phyloP scores from a whole-genome alignment of 1,284 basidiomycete species.

The Coniferiporia weirii region DNA sequence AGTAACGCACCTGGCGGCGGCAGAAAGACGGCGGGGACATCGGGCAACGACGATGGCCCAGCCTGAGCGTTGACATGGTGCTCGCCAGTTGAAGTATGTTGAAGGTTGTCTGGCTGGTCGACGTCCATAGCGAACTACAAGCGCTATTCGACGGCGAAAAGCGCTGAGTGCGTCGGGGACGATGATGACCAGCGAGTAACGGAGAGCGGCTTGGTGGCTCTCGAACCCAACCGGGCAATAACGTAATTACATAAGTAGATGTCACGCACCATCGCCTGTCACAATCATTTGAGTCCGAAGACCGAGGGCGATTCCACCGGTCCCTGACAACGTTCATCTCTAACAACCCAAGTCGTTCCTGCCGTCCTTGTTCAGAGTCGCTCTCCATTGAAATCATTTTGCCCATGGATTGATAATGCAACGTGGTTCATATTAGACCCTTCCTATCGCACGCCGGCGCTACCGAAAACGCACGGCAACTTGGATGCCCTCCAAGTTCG shows the following conservation, averaged over 20 bases:
- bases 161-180: not conserved
- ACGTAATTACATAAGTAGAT: not conserved
- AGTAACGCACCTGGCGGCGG: constrained; percentile 36
- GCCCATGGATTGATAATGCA: no score
- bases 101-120: not conserved
- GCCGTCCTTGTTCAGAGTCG: no score
- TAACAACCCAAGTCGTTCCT: no score
- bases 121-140: constrained; percentile 12
- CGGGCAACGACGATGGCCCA: constrained; percentile 26
- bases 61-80: constrained; percentile 25
- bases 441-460: no score
- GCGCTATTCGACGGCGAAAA: not conserved
- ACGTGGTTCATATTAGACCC: no score
- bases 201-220: not conserved
- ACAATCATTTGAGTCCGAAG: no score
- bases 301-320: no score
- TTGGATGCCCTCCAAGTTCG: no score
- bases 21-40: constrained; percentile 32
- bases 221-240: not conserved
- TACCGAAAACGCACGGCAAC: no score
- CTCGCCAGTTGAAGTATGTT: not conserved
- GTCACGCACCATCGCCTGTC: no score
- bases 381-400: no score
- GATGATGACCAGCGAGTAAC: not conserved
- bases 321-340: no score